Evolutionary conservation across 2,329 filamentous ascomycete genomes (phyloP).

Genomic region (Trichoderma sp.): DNA sequence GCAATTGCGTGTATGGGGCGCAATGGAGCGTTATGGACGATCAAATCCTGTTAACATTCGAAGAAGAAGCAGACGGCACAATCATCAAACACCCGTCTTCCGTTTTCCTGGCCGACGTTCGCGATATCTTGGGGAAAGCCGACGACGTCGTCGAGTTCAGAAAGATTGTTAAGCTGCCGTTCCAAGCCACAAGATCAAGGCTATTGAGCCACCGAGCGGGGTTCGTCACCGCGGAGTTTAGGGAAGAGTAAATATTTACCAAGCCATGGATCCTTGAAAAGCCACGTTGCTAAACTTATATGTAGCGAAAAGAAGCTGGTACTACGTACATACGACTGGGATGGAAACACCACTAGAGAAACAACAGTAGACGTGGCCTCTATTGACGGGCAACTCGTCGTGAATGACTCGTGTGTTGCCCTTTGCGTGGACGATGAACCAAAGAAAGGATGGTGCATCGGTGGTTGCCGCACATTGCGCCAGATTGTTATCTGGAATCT

Average conservation of each 20-base stretch:
- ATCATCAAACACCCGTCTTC: background rate
- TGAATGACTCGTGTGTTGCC: conserved; percentile 1
- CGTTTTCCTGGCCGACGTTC: background rate
- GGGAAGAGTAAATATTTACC: background rate
- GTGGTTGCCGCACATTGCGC: background rate
- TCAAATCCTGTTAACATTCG: conserved; percentile 15
- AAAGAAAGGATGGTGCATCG: background rate
- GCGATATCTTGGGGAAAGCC: background rate
- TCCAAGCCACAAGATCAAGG: conserved; percentile 2
- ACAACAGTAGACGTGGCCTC: background rate
- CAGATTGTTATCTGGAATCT: conserved; percentile 12
- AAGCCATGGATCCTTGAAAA: background rate
- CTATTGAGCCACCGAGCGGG: conserved; percentile 16
- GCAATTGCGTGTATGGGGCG: background rate
- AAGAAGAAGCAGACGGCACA: background rate
- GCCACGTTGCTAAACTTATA: background rate
- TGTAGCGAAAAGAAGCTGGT: background rate
- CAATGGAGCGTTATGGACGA: conserved; percentile 26
- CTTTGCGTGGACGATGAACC: background rate
- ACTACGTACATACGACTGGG: background rate
- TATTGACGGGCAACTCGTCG: background rate
- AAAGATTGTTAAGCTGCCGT: background rate
- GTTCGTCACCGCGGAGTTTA: conserved; percentile 15
- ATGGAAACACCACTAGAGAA: background rate
- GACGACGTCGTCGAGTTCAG: conserved; percentile 2